Conservation (phyloP, 495 filamentous ascomycete species). For the Aspergillus nanangensis region DNA sequence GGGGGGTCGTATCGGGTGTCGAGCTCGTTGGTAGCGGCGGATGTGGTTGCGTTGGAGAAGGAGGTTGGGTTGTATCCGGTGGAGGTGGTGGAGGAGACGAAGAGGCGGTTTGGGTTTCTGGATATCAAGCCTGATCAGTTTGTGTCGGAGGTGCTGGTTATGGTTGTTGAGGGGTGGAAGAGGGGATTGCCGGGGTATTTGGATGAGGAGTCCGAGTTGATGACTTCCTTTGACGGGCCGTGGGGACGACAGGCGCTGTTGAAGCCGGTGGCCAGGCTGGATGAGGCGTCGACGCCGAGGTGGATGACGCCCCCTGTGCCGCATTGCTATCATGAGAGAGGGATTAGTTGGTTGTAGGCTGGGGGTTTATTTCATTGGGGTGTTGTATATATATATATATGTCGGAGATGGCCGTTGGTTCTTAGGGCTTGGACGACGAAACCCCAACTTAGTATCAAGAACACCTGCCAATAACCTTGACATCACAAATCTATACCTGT, state of each 20-base stretch:
- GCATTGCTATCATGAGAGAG: slow-evolving; percentile 18
- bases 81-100: slow-evolving; percentile 14
- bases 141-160: slow-evolving; percentile 24
- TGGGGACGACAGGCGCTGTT: slow-evolving; percentile 20
- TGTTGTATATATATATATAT: too few relatives aligned
- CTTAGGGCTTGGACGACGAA: too few relatives aligned
- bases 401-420: too few relatives aligned
- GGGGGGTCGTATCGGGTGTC: slow-evolving; percentile 25
- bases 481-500: too few relatives aligned
- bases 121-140: slow-evolving; percentile 17
- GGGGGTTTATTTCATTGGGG: too few relatives aligned
- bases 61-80: slow-evolving; percentile 23
- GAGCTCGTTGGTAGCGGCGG: slow-evolving; percentile 23
- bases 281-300: slow-evolving; percentile 16
- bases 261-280: slow-evolving; percentile 20
- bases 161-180: slow-evolving; percentile 29
- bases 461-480: too few relatives aligned
- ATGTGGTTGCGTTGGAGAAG: slow-evolving; percentile 11
- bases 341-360: slow-evolving; percentile 20
- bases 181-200: slow-evolving; percentile 18
- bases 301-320: slow-evolving; percentile 23
- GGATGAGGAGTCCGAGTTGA: slow-evolving; percentile 17
- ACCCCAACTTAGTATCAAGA: too few relatives aligned
- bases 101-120: slow-evolving; percentile 10
- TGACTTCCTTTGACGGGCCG: slow-evolving; percentile 20